Percentiles rank a stretch among this genome's conserved stretches.
phyloP scores from a whole-genome alignment of 768 basidiomycete genomes.

The Suillus variegatus region DNA sequence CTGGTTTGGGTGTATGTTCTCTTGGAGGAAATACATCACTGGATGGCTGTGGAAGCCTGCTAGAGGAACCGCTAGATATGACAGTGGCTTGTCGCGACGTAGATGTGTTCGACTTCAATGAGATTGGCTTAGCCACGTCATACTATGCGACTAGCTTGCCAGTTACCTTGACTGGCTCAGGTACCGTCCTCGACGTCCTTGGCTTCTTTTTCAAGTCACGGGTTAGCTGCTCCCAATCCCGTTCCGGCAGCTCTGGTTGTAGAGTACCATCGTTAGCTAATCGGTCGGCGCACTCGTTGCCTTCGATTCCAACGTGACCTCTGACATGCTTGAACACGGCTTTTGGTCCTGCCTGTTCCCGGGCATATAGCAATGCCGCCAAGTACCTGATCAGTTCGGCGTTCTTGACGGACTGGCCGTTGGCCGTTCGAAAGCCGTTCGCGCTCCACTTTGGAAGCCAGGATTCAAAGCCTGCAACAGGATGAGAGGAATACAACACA shows the following conservation, averaged over 20 bases:
- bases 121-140: background rate
- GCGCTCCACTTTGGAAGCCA: conserved; percentile 73
- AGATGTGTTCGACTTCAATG: background rate
- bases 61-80: background rate
- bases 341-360: conserved; percentile 50
- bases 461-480: conserved; percentile 55
- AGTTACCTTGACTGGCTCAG: background rate
- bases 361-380: conserved; percentile 56
- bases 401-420: conserved; percentile 71
- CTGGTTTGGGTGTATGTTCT: background rate
- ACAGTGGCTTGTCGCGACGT: background rate
- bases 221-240: conserved; percentile 52
- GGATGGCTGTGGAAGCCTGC: background rate
- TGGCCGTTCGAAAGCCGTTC: conserved; percentile 50
- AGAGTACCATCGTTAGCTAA: conserved; percentile 63
- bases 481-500: background rate
- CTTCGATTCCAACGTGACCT: conserved; percentile 74
- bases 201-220: background rate
- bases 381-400: conserved; percentile 69
- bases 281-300: conserved; percentile 86
- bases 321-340: conserved; percentile 72
- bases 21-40: background rate
- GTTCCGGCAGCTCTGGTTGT: conserved; percentile 44
- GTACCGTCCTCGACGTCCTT: no score
- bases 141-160: background rate